Evolutionary conservation across 2,329 filamentous ascomycete species (phyloP).

Genomic region (Fusarium illudens): DNA sequence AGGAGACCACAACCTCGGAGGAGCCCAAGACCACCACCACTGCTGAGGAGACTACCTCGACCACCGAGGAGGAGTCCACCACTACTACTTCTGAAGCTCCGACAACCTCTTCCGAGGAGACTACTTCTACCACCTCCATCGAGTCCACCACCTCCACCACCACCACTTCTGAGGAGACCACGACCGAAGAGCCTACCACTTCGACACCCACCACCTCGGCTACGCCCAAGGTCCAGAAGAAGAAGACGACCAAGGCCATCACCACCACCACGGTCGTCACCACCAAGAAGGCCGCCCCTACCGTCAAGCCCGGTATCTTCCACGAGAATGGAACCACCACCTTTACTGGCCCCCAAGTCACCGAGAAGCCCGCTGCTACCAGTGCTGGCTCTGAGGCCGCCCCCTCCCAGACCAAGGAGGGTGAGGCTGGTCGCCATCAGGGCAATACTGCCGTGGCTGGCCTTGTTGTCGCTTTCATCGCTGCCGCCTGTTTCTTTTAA

Average conservation of each 20-base stretch:
- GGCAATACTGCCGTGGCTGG: constrained; percentile 62
- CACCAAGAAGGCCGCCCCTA: constrained; percentile 28
- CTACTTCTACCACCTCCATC: constrained; percentile 17
- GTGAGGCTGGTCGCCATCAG: constrained; percentile 57
- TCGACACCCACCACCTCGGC: constrained; percentile 42
- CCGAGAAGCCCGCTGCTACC: constrained; percentile 34
- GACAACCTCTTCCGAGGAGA: constrained; percentile 24
- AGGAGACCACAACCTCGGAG: constrained; percentile 27
- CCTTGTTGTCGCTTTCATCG: constrained; percentile 64
- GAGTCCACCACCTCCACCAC: constrained; percentile 9
- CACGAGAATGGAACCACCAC: constrained; percentile 58
- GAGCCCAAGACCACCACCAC: constrained; percentile 33
- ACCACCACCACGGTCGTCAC: constrained; percentile 13
- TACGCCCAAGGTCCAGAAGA: constrained; percentile 24
- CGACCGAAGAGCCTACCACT: constrained; percentile 32
- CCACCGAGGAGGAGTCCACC: constrained; percentile 14
- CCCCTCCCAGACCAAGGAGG: constrained; percentile 51
- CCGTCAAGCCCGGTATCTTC: constrained; percentile 58
- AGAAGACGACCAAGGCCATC: constrained; percentile 24
- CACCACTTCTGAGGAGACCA: constrained; percentile 32
- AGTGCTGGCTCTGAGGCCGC: constrained; percentile 42
- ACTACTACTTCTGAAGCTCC: constrained; percentile 28
- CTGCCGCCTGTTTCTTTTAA: constrained; percentile 60
- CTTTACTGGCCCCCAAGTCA: constrained; percentile 8
- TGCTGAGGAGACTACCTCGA: constrained; percentile 23